These are phyloP conservation scores for Phlebiopsis flavidoalba DNA, from an alignment of 768 basidiomycete genomes.

Conservation along the genomic window DNA sequence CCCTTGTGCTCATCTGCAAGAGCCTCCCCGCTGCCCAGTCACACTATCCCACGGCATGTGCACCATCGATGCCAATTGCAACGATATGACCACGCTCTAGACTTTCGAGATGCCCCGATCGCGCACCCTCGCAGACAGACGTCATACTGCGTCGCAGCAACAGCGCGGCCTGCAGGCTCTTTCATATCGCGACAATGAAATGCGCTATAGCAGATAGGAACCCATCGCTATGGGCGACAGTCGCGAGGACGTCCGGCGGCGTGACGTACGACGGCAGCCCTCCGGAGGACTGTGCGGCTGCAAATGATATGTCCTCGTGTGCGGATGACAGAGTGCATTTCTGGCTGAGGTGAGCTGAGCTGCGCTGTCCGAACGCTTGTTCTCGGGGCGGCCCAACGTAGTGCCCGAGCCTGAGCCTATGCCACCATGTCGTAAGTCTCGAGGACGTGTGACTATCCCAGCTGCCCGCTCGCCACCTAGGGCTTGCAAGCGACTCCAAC, in stretches of 20 bases:
- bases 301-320: background rate
- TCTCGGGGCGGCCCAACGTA: background rate
- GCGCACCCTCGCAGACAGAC: background rate
- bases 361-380: background rate
- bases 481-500: background rate
- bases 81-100: background rate
- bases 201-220: background rate
- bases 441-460: background rate
- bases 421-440: background rate
- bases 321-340: background rate
- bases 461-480: background rate
- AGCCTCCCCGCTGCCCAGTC: too few relatives aligned
- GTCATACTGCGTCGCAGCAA: background rate
- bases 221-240: background rate
- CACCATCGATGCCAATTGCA: background rate
- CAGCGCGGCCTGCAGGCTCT: background rate
- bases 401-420: background rate
- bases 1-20: background rate
- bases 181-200: background rate
- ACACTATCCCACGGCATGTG: background rate
- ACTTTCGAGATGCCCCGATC: background rate
- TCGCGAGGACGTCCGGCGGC: background rate
- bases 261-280: background rate
- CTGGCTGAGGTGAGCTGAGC: background rate
- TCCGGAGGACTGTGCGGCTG: background rate